Evolutionary conservation across 352 stramenopile species (phyloP), one percentile per base, ranked within the genome.

Genomic region (Globisporangium nodosum): DNA sequence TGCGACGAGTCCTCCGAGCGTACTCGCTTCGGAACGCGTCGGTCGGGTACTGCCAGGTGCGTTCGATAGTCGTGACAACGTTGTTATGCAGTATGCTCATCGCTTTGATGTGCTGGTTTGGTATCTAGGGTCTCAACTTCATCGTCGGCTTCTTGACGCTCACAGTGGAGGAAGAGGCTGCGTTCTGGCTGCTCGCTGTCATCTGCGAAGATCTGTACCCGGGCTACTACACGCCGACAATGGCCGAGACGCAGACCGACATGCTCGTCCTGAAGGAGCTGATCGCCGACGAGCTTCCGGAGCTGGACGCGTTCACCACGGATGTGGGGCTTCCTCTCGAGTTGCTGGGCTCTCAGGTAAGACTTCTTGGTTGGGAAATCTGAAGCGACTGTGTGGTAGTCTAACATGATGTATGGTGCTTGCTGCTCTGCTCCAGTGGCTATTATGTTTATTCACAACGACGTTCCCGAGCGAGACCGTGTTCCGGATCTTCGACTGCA

Each of bases 361-460:
- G 56, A 15, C 24, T 4, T 24, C 20, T 27, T 16, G 20, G 6
- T 39, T 11, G 30, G 13, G 24, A 12, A 12, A 45, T 18, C 16
- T 45, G 11, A 33, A n/a, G 7, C 20, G 5, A 15, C 30, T 11
- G 15, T 18, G 1, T 58, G 13, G 35, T 18, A 27, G 18, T 9
- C n/a, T 52, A 13, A 51, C 16, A 46, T 39, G 3, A 21, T 47
- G 20, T 4, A 5, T 57, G 6, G n/a, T 62, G 40, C 42, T 21
- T 9, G 42, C 42, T 48, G 6, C 42, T 12, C 16, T 49, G 20
- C 27, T 13, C 21, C 40, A 96, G 75, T 97, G 89, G 89, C 70
- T 97, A 20, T 51, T 97, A 9, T 97, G 89, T 56, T 62, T 96
- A 18, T 97, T 97, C 68, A 92, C 92, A 6, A 97, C 90, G 20